Evolutionary conservation across 1,284 basidiomycete genomes (phyloP).

Genomic region (Chondrostereum purpureum): DNA sequence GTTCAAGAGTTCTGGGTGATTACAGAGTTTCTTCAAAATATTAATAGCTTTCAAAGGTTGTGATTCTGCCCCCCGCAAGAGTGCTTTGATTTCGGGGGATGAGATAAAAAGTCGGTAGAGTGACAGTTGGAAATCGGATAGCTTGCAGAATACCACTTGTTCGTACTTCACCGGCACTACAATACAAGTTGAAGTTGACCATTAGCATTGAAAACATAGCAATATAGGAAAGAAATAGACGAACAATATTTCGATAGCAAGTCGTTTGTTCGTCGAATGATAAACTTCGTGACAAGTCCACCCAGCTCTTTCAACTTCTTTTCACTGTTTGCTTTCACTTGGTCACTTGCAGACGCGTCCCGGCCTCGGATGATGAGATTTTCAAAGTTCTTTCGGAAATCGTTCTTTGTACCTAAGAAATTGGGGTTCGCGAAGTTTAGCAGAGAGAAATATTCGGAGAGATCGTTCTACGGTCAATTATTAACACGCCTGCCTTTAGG

Average conservation of each 20-base stretch:
- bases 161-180: constrained; percentile 98
- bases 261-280: constrained; percentile 96
- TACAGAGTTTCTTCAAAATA: constrained; percentile 95
- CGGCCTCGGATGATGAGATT: constrained; percentile 90
- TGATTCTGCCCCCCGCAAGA: constrained; percentile 86
- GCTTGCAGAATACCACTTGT: constrained; percentile 94
- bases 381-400: constrained; percentile 98
- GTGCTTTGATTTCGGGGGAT: constrained; percentile 89
- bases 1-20: constrained; percentile 92
- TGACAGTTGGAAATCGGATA: constrained; percentile 84
- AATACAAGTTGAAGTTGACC: constrained; percentile 4
- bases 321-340: constrained; percentile 78
- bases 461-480: constrained; percentile 91
- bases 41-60: constrained; percentile 98
- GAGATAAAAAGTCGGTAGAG: constrained; percentile 92
- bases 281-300: constrained; percentile 90
- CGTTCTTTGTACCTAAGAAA: constrained; percentile 85
- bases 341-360: constrained; percentile 85
- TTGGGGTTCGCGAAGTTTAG: constrained; percentile 97
- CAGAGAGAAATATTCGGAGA: constrained; percentile 95
- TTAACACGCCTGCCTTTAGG: not conserved
- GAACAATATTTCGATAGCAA: constrained; percentile 92
- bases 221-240: constrained; percentile 31
- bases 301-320: constrained; percentile 92
- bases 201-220: constrained; percentile 4